Evolutionary conservation across 306 rosid species (phyloP), one percentile per base, ranked within the genome.

Genomic region (Fragaria ananassa): DNA sequence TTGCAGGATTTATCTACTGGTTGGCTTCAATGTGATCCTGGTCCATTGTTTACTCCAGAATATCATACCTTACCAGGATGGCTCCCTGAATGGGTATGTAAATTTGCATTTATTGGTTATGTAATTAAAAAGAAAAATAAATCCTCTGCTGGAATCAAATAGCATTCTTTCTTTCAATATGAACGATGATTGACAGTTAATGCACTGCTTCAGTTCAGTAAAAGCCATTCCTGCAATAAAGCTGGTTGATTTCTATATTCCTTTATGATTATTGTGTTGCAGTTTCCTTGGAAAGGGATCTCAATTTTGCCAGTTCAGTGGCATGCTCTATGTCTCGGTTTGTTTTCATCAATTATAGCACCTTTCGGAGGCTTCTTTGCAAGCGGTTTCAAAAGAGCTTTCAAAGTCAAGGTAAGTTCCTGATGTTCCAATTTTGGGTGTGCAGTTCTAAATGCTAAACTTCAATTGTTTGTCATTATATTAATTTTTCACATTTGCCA

Each of bases 291-390:
- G 98, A 87, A 89, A 80, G 96, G 88, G 81, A 73, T 93, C 47
- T 81, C 94, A 19, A 84, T 96, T 76, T 79, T 96, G 76, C 98
- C 91, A 50, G 88, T 96, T 81, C 98, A 96, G 68, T 91, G 96
- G 93, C 99, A 96, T 81, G 97, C 97, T 71, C 74, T 93, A 72
- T 91, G 86, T 78, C 80, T 92, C 74, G 99, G 99, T 57, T 88
- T 92, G 84, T 96, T 96, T 89, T 92, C 99, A 75, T 92, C 97
- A 57, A 88, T 96, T 69, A 92, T 96, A 71, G 99, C 99, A 76
- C 99, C 99, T 74, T 96, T 96, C 75, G 99, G 99, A 69, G 99
- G 99, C 78, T 96, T 96, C 96, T 93, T 96, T 86, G 99, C 99
- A 3, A 96, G 99, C 84, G 99, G 99, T 49, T 96, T 96, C 78